phyloP scores from a whole-genome alignment of 129 eudicot genomes.

The Arctium minus region DNA sequence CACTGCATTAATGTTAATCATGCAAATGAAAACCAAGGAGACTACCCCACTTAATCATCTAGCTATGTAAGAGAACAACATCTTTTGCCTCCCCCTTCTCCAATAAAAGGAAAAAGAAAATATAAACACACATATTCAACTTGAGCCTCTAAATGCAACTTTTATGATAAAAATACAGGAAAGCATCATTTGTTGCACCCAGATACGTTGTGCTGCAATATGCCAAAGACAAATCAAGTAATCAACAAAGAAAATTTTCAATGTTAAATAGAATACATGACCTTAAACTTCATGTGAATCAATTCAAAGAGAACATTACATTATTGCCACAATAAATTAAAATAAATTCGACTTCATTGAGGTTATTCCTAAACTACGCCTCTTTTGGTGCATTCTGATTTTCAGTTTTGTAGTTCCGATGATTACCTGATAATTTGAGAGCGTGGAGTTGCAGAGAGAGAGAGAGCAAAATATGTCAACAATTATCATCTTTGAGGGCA shows the following conservation, averaged over 20 bases:
- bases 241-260: background rate
- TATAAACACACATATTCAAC: background rate
- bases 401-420: too few relatives aligned
- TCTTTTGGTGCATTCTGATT: too few relatives aligned
- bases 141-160: conserved; percentile 2
- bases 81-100: background rate
- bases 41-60: background rate
- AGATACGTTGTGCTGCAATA: background rate
- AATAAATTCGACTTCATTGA: background rate
- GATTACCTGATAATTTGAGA: too few relatives aligned
- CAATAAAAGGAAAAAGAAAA: background rate
- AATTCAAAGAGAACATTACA: background rate
- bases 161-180: background rate
- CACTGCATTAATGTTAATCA: conserved; percentile 6
- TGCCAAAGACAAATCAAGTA: background rate
- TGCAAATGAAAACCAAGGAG: background rate
- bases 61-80: conserved; percentile 7
- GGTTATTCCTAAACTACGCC: background rate
- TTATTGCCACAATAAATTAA: background rate
- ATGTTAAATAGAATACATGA: too few relatives aligned
- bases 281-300: background rate
- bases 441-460: too few relatives aligned
- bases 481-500: too few relatives aligned
- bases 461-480: too few relatives aligned
- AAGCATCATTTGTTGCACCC: background rate